Evolutionary conservation across 768 basidiomycete genomes (phyloP).

Genomic region (Boletales sp.): DNA sequence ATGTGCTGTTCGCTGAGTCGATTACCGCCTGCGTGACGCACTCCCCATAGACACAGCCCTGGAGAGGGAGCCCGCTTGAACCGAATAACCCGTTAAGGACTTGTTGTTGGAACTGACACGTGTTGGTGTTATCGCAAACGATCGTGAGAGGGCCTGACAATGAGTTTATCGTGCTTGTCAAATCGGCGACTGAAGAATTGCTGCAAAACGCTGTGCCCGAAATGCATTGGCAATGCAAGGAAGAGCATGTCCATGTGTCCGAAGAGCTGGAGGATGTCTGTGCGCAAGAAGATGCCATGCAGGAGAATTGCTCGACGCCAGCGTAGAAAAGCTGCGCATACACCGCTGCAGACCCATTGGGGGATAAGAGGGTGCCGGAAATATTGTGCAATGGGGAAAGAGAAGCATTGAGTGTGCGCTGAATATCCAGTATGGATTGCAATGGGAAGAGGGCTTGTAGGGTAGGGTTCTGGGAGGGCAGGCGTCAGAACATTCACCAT

Average conservation of each 20-base stretch:
- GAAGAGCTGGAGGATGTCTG: constrained; percentile 48
- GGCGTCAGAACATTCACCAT: not conserved
- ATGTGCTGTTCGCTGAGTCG: constrained; percentile 46
- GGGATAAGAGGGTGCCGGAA: constrained; percentile 29
- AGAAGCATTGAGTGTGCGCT: constrained; percentile 66
- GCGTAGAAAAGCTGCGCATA: constrained; percentile 73
- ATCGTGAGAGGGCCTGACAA: constrained; percentile 67
- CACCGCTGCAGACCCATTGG: constrained; percentile 54
- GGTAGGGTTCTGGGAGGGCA: constrained; percentile 66
- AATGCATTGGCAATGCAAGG: constrained; percentile 73
- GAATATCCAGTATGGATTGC: constrained; percentile 71
- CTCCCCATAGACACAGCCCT: constrained; percentile 81
- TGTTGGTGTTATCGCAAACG: constrained; percentile 57
- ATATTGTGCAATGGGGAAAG: constrained; percentile 54
- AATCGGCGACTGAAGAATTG: constrained; percentile 37
- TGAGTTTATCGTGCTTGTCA: constrained; percentile 60
- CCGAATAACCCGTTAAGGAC: constrained; percentile 73
- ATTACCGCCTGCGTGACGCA: constrained; percentile 82
- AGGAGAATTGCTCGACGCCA: constrained; percentile 89
- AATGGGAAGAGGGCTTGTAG: constrained; percentile 72
- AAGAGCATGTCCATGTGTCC: constrained; percentile 65
- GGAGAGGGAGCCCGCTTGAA: constrained; percentile 61
- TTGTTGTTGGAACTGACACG: constrained; percentile 76
- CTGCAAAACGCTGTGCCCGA: constrained; percentile 75
- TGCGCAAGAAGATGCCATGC: constrained; percentile 64